Percentiles rank a stretch among this genome's conserved stretches.
Evolutionary conservation across 164 flowering plant species (phyloP).

Genomic region (Liriodendron chinense): DNA sequence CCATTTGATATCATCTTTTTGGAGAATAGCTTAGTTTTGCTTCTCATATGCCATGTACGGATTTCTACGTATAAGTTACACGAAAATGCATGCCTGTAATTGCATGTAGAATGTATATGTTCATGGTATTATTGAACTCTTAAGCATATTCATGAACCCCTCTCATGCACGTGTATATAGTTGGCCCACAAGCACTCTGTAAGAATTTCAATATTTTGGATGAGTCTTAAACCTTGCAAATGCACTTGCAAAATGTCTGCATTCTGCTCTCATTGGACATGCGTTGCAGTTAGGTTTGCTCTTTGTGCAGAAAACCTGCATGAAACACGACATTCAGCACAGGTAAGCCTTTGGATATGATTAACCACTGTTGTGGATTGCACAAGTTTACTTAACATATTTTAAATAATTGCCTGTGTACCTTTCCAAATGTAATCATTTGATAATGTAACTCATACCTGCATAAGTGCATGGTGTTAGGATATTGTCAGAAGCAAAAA

Average conservation of each 20-base stretch:
- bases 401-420: constrained; percentile 13
- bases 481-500: neutral
- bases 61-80: neutral
- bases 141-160: no score
- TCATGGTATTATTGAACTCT: neutral
- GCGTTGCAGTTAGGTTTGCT: constrained; percentile 78
- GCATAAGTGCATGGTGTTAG: constrained; percentile 6
- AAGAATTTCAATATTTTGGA: neutral
- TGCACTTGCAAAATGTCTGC: constrained; percentile 83
- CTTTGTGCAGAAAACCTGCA: constrained; percentile 93
- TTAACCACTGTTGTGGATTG: neutral
- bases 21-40: no score
- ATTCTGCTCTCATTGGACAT: constrained; percentile 85
- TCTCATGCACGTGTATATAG: neutral
- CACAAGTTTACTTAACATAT: neutral
- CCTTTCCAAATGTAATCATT: constrained; percentile 96
- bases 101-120: neutral
- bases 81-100: neutral
- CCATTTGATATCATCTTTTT: no score
- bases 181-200: neutral
- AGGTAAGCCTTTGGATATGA: neutral
- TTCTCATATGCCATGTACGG: neutral
- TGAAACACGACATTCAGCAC: neutral
- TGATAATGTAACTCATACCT: constrained; percentile 94
- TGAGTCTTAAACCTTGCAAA: constrained; percentile 58